Conservation (phyloP, 2,329 filamentous ascomycete genomes). For the Sporothrix humicola region DNA sequence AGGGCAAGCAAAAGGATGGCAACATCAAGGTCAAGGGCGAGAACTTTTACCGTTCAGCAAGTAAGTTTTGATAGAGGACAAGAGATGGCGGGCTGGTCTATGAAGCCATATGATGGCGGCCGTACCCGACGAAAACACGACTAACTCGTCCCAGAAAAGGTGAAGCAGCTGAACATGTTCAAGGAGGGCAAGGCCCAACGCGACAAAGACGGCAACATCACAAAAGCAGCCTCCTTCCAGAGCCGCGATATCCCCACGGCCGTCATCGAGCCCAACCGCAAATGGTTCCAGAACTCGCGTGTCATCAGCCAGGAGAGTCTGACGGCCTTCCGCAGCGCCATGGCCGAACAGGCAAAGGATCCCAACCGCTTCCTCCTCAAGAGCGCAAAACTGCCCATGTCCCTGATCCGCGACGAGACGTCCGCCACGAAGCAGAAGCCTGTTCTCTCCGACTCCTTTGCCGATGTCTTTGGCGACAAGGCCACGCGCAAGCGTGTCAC, state of each 20-base stretch:
- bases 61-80: conserved; percentile 32
- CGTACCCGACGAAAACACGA: no score
- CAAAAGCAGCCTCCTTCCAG: conserved; percentile 62
- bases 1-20: conserved; percentile 84
- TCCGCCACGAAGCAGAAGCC: conserved; percentile 66
- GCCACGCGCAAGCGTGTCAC: conserved; percentile 88
- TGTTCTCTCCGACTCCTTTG: conserved; percentile 60
- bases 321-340: conserved; percentile 79
- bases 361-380: conserved; percentile 95
- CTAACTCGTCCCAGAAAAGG: conserved; percentile 33
- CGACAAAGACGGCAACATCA: conserved; percentile 83
- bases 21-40: conserved; percentile 96
- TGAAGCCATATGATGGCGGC: no score
- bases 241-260: conserved; percentile 80
- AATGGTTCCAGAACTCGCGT: conserved; percentile 97
- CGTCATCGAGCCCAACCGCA: conserved; percentile 91
- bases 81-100: neutral
- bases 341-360: conserved; percentile 86
- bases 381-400: conserved; percentile 97
- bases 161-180: conserved; percentile 65
- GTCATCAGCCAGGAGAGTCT: conserved; percentile 81
- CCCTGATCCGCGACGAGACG: conserved; percentile 80
- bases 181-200: conserved; percentile 84
- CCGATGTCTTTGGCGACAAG: conserved; percentile 91
- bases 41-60: conserved; percentile 82